Base-by-base conservation (phyloP, 805 yeast species). In the Lachancea fermentati region DNA sequence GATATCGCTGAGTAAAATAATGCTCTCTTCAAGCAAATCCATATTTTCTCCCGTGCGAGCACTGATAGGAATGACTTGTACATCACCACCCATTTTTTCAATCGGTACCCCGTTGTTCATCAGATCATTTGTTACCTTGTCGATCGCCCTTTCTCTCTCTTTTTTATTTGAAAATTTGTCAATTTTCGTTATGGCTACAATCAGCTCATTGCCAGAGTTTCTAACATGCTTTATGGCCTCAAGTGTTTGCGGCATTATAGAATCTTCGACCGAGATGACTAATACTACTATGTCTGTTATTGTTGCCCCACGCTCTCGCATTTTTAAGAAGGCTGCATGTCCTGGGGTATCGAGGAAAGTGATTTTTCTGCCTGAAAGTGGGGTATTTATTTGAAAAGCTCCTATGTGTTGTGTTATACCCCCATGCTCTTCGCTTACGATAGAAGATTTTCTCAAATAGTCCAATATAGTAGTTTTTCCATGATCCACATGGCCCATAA, bases 401-500 rank as follows among this genome's bases (percentile, higher is more conserved):
- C 98, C 98, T 42, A 93, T 93, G 59, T 88, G 97, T 61, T 93
- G 98, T 0, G 98, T 93, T 37, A 93, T 93, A 14, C 98, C 97
- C 40, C 98, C 98, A 60, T 79, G 85, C 58, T 93, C 98, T 31
- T 79, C 75, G 22, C 78, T 76, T 0, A 82, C 97, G 5, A 93
- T 78, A 0, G 89, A 77, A 0, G 96, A 83, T 49, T 85, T 87
- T 33, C 97, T 72, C 52, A 93, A 67, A 54, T 79, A 77, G 60
- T 93, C 98, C 41, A 93, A 71, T 45, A 93, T 81, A 0, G 98
- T 91, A 2, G 98, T 93, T 60, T 93, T 93, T 2, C 98, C 98
- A 57, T 93, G 98, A 62, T 93, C 98, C 22, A 93, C 98, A 61
- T 93, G 98, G 2, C 98, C 98, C 97, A 93, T 93, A 38, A 93